Conservation (phyloP, 768 basidiomycete species). For the Filobasidium floriforme region DNA sequence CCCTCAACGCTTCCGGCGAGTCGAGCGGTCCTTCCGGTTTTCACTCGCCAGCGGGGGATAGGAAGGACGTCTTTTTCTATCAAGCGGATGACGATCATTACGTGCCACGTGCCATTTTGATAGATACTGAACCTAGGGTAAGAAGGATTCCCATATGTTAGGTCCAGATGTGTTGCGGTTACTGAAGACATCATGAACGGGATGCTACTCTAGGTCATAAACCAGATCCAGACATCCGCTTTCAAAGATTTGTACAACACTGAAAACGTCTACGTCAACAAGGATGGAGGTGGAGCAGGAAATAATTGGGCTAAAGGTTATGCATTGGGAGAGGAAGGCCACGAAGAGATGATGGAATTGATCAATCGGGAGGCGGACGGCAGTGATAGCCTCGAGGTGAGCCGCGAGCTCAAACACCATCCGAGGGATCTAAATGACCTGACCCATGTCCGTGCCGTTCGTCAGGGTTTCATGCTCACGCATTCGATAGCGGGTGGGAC, state of each 20-base stretch:
- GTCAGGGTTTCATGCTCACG: conserved; percentile 94
- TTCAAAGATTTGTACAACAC: conserved; percentile 90
- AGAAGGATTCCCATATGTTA: conserved; percentile 34
- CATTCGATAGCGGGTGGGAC: conserved; percentile 99
- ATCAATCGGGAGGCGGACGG: conserved; percentile 95
- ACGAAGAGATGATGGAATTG: conserved; percentile 99
- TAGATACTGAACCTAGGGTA: conserved; percentile 89
- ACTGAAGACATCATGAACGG: background rate
- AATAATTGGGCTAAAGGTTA: conserved; percentile 99
- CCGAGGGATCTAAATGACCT: background rate
- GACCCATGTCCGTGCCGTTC: background rate
- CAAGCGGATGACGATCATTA: conserved; percentile 99
- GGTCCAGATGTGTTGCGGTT: background rate
- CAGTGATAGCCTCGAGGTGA: conserved; percentile 88
- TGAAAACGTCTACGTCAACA: conserved; percentile 91
- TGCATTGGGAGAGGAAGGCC: conserved; percentile 75
- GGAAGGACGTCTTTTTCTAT: conserved; percentile 99
- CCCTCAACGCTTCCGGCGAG: conserved; percentile 5
- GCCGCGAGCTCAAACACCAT: too few relatives aligned
- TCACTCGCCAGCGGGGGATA: conserved; percentile 50
- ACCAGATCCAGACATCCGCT: conserved; percentile 80
- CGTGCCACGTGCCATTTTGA: conserved; percentile 89
- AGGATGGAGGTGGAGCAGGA: conserved; percentile 97
- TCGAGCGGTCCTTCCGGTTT: conserved; percentile 3
- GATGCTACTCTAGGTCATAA: conserved; percentile 65